A percentile compares a stretch with the other conserved stretches of the same genome.
Conservation (phyloP, 306 rosid genomes). For the Rosa rugosa region DNA sequence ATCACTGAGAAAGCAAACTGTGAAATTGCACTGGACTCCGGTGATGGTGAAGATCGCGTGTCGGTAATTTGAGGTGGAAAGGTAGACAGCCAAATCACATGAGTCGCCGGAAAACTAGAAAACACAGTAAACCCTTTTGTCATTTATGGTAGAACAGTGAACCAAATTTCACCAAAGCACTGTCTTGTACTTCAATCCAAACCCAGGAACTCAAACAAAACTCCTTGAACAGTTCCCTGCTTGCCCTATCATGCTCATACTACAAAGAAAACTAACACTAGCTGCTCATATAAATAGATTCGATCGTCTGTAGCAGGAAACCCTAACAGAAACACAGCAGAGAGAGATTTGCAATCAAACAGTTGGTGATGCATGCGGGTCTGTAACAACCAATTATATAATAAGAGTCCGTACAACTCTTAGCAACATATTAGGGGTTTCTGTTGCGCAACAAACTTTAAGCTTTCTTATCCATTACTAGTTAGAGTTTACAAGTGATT, state of each 20-base stretch:
- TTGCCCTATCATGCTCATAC: not conserved
- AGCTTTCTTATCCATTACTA: not conserved
- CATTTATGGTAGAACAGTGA: constrained; percentile 45
- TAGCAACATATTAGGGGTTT: not conserved
- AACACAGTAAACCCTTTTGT: constrained; percentile 43
- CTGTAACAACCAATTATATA: not conserved
- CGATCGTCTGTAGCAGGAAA: not conserved
- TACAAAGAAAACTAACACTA: not conserved
- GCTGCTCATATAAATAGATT: not conserved
- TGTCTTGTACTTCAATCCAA: not conserved
- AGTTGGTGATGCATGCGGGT: not conserved
- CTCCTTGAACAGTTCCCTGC: not conserved
- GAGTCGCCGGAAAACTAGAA: constrained; percentile 13
- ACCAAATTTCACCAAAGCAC: constrained; percentile 18
- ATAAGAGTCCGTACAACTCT: not conserved
- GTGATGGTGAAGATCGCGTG: constrained; percentile 42
- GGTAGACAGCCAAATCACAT: constrained; percentile 17
- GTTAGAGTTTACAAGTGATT: not conserved
- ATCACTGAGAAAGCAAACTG: constrained; percentile 44
- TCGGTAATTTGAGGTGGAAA: constrained; percentile 21
- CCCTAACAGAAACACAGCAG: not conserved
- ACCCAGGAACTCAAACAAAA: not conserved
- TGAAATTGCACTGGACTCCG: constrained; percentile 47
- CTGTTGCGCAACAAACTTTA: not conserved
- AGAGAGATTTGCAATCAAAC: not conserved